phyloP scores from a whole-genome alignment of 805 yeast species.

The Pichia nanzhaoensis region DNA sequence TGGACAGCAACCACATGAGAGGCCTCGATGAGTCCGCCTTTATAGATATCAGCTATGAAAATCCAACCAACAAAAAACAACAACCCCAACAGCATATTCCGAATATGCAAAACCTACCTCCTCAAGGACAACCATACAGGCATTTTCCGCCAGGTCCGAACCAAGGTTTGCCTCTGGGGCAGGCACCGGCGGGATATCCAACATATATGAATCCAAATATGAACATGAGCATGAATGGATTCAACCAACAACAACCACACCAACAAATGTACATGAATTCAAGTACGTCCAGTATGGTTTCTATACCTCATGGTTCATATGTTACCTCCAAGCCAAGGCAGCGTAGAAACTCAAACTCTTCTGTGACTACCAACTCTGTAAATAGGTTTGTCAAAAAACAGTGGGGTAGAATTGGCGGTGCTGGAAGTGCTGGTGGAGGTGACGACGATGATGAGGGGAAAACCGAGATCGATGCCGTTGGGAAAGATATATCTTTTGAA shows the following conservation, averaged over 20 bases:
- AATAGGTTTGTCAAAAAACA: constrained; percentile 38
- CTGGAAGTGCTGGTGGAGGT: constrained; percentile 22
- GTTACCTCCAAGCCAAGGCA: neutral
- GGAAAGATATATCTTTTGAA: constrained; percentile 47
- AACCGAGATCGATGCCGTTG: constrained; percentile 24
- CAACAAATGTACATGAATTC: constrained; percentile 3
- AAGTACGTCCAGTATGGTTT: neutral
- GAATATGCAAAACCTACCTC: constrained; percentile 4
- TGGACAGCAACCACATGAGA: constrained; percentile 2
- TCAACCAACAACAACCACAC: constrained; percentile 1
- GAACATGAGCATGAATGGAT: neutral
- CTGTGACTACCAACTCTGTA: constrained; percentile 20
- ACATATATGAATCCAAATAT: constrained; percentile 4
- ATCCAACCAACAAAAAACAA: constrained; percentile 25
- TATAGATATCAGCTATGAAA: constrained; percentile 40
- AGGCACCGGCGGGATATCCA: neutral
- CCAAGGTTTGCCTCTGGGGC: too few relatives aligned
- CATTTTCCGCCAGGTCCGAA: neutral
- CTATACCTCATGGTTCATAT: neutral
- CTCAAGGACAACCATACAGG: neutral
- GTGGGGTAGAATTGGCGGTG: constrained; percentile 22
- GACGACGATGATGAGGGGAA: constrained; percentile 23
- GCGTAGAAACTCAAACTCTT: constrained; percentile 11
- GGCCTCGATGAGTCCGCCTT: constrained; percentile 36
- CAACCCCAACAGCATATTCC: constrained; percentile 13